Evolutionary conservation across 129 eudicot genomes (phyloP).

Genomic region (Flaveria sonorensis): DNA sequence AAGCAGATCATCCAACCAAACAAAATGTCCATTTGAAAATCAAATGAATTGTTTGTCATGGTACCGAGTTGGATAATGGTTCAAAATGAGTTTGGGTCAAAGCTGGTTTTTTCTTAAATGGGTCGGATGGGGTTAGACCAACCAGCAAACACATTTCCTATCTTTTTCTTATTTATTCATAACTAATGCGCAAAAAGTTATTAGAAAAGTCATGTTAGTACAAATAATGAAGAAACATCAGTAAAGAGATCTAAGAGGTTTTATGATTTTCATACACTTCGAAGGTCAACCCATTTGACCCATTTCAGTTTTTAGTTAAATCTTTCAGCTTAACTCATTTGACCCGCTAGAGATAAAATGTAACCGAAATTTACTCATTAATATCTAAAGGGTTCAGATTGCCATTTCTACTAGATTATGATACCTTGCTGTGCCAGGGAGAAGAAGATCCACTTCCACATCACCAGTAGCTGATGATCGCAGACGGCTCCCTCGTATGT

Average conservation of each 20-base stretch:
- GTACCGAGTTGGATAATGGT: neutral
- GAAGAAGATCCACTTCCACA: conserved; percentile 96
- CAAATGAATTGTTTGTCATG: neutral
- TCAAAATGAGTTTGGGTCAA: neutral
- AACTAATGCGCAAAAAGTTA: neutral
- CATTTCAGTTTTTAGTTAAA: neutral
- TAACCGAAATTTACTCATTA: neutral
- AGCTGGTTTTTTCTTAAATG: neutral
- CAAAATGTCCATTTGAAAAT: neutral
- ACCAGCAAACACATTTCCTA: neutral
- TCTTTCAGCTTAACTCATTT: neutral
- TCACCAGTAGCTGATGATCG: conserved; percentile 86
- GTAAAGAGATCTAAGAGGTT: neutral
- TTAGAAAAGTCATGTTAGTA: neutral
- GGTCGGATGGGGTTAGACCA: neutral
- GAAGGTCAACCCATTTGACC: neutral
- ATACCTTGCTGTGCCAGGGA: conserved; percentile 99
- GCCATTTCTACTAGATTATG: neutral
- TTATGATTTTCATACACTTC: neutral
- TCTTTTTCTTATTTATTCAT: neutral
- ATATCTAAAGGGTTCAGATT: neutral
- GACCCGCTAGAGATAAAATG: neutral
- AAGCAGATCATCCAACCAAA: neutral
- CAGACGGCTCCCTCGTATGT: conserved; percentile 84
- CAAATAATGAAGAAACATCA: neutral